These are phyloP conservation scores for Aspergillus uvarum DNA, from an alignment of 2,329 filamentous ascomycete genomes.

Conservation along the genomic window DNA sequence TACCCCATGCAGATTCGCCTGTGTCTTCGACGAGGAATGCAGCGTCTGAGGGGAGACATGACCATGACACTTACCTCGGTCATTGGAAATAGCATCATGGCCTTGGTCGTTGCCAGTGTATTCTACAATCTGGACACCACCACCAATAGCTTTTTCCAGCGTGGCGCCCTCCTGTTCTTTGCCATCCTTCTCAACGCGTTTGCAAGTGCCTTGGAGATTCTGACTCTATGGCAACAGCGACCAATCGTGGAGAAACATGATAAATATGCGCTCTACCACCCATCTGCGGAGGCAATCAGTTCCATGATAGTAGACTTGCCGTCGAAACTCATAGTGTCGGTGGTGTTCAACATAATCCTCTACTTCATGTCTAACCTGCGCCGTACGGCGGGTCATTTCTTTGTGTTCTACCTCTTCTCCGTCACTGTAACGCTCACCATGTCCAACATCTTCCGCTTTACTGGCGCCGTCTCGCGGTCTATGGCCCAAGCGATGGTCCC, in stretches of 20 bases:
- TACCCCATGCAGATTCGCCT: constrained; percentile 72
- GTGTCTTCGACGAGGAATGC: constrained; percentile 76
- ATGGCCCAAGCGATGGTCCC: constrained; percentile 58
- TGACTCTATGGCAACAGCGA: constrained; percentile 82
- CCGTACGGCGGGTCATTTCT: constrained; percentile 72
- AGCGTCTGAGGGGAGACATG: constrained; percentile 71
- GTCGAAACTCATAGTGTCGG: constrained; percentile 69
- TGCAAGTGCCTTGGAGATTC: constrained; percentile 72
- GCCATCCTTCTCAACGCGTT: constrained; percentile 83
- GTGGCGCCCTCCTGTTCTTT: constrained; percentile 79
- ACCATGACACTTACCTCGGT: constrained; percentile 61
- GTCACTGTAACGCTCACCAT: constrained; percentile 73
- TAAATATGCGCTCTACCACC: constrained; percentile 84
- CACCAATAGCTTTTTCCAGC: constrained; percentile 71
- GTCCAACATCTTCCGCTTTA: constrained; percentile 82
- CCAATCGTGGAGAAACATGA: constrained; percentile 89
- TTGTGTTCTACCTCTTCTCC: constrained; percentile 78
- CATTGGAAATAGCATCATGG: constrained; percentile 67
- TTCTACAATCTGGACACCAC: constrained; percentile 71
- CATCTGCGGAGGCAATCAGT: constrained; percentile 80
- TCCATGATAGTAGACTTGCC: constrained; percentile 86
- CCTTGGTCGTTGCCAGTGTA: constrained; percentile 72
- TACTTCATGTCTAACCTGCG: constrained; percentile 87
- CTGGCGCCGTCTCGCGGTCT: constrained; percentile 71
- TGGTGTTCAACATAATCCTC: constrained; percentile 74